phyloP scores from a whole-genome alignment of 768 basidiomycete genomes.

The Ephemerocybe angulata region DNA sequence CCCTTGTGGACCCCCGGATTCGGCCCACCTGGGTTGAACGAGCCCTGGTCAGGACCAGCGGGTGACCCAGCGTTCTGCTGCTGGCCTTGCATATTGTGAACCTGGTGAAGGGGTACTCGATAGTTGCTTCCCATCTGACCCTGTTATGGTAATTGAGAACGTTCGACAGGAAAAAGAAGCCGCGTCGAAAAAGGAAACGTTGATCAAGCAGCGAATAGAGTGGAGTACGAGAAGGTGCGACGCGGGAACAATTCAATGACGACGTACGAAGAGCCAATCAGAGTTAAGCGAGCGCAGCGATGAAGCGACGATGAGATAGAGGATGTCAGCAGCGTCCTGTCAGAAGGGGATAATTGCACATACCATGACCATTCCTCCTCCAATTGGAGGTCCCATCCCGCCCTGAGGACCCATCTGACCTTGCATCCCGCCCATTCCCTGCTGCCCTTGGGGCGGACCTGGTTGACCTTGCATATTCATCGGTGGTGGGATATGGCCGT shows the following conservation, averaged over 20 bases:
- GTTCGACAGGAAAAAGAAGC: neutral
- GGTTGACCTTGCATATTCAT: slow-evolving; percentile 28
- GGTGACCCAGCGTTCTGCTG: slow-evolving; percentile 16
- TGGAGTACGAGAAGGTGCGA: neutral
- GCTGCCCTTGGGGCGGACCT: slow-evolving; percentile 36
- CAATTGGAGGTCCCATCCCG: slow-evolving; percentile 12
- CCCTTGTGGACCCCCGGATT: slow-evolving; percentile 27
- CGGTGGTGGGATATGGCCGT: slow-evolving; percentile 21
- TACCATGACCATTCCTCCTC: slow-evolving; percentile 22
- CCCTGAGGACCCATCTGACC: slow-evolving; percentile 29
- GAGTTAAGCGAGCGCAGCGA: neutral
- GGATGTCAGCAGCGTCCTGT: neutral
- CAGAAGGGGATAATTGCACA: slow-evolving; percentile 3
- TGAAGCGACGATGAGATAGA: neutral
- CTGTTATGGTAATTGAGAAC: slow-evolving; percentile 2
- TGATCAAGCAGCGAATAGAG: neutral
- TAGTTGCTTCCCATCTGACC: slow-evolving; percentile 17
- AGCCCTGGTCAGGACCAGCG: slow-evolving; percentile 28
- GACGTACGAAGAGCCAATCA: neutral
- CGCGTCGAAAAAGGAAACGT: neutral
- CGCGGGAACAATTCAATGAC: neutral
- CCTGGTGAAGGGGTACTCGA: slow-evolving; percentile 27
- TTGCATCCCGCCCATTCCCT: slow-evolving; percentile 33
- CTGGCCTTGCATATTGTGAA: slow-evolving; percentile 26
- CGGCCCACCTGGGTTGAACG: slow-evolving; percentile 34